A percentile compares a stretch with the other conserved stretches of the same genome.
Conservation (phyloP, 768 basidiomycete species). For the Kwoniella sp. region DNA sequence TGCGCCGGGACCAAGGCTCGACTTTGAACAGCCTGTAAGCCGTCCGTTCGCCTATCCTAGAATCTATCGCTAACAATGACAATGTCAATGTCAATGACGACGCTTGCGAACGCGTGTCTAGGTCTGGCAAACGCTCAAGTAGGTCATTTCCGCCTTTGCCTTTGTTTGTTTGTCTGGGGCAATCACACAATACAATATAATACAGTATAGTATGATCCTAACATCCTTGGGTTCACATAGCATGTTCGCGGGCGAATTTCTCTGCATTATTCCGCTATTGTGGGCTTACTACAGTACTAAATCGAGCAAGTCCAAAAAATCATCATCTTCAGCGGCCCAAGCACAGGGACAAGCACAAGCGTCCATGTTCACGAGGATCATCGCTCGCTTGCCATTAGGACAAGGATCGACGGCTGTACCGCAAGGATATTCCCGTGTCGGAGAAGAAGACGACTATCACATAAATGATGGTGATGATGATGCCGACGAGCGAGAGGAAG, state of each 20-base stretch:
- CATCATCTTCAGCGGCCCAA: background rate
- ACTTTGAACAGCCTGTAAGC: slow-evolving; percentile 95
- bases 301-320: background rate
- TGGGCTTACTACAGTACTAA: slow-evolving; percentile 38
- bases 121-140: slow-evolving; percentile 57
- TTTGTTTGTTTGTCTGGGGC: too few relatives aligned
- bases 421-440: slow-evolving; percentile 19
- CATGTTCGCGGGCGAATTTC: slow-evolving; percentile 79
- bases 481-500: slow-evolving; percentile 19
- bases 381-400: slow-evolving; percentile 20
- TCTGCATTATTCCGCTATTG: slow-evolving; percentile 57
- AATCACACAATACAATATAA: background rate
- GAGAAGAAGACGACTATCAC: slow-evolving; percentile 5
- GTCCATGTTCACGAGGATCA: slow-evolving; percentile 32
- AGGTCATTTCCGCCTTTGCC: slow-evolving; percentile 14
- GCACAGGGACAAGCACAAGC: slow-evolving; percentile 18
- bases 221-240: slow-evolving; percentile 32
- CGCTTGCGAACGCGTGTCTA: slow-evolving; percentile 14
- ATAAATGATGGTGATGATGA: slow-evolving; percentile 6
- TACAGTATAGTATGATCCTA: too few relatives aligned
- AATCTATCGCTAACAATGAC: background rate
- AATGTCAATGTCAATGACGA: background rate
- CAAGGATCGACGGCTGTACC: slow-evolving; percentile 17
- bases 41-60: slow-evolving; percentile 27
- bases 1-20: slow-evolving; percentile 65